Conservation (phyloP, 345 rosid genomes). For the Xanthoceras sorbifolium region DNA sequence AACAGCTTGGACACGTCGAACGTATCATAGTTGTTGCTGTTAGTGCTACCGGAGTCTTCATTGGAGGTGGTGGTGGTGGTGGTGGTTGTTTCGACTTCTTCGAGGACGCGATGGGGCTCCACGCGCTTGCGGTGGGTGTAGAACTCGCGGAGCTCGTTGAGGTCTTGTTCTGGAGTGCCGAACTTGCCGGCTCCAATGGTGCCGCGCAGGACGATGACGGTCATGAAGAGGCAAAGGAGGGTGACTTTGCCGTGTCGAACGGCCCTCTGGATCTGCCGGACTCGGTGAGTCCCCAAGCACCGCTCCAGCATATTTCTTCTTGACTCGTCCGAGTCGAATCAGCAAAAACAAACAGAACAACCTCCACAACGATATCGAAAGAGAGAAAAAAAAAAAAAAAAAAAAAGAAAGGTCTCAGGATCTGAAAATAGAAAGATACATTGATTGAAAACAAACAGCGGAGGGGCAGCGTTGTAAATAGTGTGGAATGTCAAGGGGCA, state of each 20-base stretch:
- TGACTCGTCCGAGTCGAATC: constrained; percentile 16
- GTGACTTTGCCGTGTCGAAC: constrained; percentile 52
- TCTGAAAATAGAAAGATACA: not conserved
- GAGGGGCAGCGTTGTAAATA: constrained; percentile 17
- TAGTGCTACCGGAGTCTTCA: not conserved
- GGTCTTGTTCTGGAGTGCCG: constrained; percentile 62
- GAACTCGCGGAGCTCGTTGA: constrained; percentile 45
- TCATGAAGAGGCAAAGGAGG: constrained; percentile 50
- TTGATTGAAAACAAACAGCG: not conserved
- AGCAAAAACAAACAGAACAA: not conserved
- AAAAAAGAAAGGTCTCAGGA: not conserved
- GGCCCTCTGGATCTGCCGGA: constrained; percentile 44
- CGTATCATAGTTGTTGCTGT: constrained; percentile 36
- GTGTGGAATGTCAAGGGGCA: not conserved
- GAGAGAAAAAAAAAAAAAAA: no score
- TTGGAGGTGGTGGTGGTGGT: constrained; percentile 1
- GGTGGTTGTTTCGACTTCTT: constrained; percentile 8
- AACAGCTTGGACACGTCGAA: constrained; percentile 47
- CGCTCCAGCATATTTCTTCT: constrained; percentile 33
- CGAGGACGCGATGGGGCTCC: constrained; percentile 45
- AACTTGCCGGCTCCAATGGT: constrained; percentile 65
- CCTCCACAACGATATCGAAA: not conserved
- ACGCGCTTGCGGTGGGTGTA: constrained; percentile 52
- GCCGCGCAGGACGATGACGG: constrained; percentile 60
- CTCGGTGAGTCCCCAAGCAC: constrained; percentile 44